Evolutionary conservation across 257 asterid genomes (phyloP).

Genomic region (Nicotiana benthamiana): DNA sequence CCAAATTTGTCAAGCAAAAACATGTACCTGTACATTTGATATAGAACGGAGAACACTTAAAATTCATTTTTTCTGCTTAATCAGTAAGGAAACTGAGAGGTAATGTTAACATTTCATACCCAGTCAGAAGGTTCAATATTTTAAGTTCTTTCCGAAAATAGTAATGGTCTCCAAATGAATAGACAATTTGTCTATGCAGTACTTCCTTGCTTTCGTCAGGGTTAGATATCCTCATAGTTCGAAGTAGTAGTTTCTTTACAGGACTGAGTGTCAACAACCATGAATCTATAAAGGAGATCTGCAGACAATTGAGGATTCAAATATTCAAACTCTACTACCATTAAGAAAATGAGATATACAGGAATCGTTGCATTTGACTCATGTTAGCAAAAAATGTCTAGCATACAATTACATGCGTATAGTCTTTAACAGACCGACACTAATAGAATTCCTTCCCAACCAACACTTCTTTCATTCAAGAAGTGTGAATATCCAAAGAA

Average conservation of each 20-base stretch:
- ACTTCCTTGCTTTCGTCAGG: conserved; percentile 32
- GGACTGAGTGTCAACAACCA: conserved; percentile 64
- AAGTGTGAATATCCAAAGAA: neutral
- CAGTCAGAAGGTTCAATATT: conserved; percentile 73
- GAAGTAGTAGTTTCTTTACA: conserved; percentile 66
- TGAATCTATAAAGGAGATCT: conserved; percentile 80
- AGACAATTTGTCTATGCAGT: conserved; percentile 50
- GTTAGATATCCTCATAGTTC: conserved; percentile 59
- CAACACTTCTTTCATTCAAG: neutral
- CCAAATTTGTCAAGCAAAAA: conserved; percentile 80
- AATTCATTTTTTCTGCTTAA: neutral
- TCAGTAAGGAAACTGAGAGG: neutral
- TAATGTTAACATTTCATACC: conserved; percentile 33
- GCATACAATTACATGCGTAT: neutral
- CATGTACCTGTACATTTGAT: conserved; percentile 43
- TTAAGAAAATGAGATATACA: neutral
- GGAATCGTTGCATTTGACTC: neutral
- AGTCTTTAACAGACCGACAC: neutral
- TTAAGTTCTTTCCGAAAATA: conserved; percentile 84
- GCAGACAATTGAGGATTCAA: conserved; percentile 7
- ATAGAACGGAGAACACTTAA: neutral
- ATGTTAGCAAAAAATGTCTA: neutral
- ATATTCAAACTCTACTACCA: neutral
- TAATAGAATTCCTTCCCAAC: neutral
- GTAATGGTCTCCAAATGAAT: conserved; percentile 84